Percentiles rank a stretch among this genome's conserved stretches.
These are phyloP conservation scores for Phanerodontia chrysosporium DNA, from an alignment of 768 basidiomycete genomes.

Conservation along the genomic window DNA sequence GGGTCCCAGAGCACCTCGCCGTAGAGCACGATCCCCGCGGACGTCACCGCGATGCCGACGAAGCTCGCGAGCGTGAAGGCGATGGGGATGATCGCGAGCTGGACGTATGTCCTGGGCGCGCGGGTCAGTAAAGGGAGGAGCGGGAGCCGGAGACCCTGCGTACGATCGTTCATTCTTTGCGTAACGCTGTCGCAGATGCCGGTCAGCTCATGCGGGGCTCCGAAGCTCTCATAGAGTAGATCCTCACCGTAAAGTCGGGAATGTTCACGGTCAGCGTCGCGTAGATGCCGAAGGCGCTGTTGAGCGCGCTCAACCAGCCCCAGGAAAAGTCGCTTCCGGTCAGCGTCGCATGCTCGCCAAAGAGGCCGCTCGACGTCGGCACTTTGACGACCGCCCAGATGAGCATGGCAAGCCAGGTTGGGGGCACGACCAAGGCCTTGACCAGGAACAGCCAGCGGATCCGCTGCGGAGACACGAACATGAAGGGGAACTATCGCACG, in stretches of 20 bases:
- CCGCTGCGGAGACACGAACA: constrained; percentile 73
- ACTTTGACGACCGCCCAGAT: constrained; percentile 77
- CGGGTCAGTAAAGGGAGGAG: neutral
- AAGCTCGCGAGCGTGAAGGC: constrained; percentile 77
- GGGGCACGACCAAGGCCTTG: constrained; percentile 48
- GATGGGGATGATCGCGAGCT: constrained; percentile 70
- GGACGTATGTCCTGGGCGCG: constrained; percentile 59
- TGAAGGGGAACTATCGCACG: constrained; percentile 51
- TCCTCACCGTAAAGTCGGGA: constrained; percentile 70
- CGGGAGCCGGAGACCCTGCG: constrained; percentile 19
- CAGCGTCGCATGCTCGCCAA: constrained; percentile 45
- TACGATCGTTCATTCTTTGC: constrained; percentile 63
- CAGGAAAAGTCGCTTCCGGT: constrained; percentile 57
- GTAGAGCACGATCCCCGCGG: constrained; percentile 69
- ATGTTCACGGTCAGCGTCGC: constrained; percentile 75
- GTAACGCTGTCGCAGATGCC: constrained; percentile 47
- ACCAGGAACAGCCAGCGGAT: constrained; percentile 73
- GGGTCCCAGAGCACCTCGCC: constrained; percentile 72
- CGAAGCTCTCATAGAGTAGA: constrained; percentile 15
- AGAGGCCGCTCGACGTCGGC: constrained; percentile 57
- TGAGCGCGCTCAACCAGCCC: constrained; percentile 76
- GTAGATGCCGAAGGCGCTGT: constrained; percentile 73
- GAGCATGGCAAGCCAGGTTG: constrained; percentile 52
- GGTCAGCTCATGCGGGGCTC: neutral
- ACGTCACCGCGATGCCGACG: constrained; percentile 77